phyloP scores from a whole-genome alignment of 345 rosid genomes.

The Garcia nutans region DNA sequence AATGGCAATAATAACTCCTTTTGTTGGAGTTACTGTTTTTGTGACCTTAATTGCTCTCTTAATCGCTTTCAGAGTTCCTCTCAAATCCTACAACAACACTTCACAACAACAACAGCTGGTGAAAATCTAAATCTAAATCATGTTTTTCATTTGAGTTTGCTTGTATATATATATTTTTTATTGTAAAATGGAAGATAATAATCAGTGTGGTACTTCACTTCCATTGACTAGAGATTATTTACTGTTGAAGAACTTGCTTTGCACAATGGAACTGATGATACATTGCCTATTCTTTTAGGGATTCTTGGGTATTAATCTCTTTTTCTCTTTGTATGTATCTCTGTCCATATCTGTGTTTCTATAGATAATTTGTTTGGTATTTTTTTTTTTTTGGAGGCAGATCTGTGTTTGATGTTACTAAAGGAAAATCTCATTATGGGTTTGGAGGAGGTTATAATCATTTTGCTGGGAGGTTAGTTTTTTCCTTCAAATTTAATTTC shows the following conservation, averaged over 20 bases:
- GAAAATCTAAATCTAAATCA: slow-evolving; percentile 1
- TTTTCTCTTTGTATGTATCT: neutral
- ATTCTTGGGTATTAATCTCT: slow-evolving; percentile 65
- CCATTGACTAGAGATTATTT: slow-evolving; percentile 52
- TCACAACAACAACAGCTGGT: slow-evolving; percentile 36
- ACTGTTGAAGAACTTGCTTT: slow-evolving; percentile 62
- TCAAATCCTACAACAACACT: slow-evolving; percentile 18
- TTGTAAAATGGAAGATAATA: neutral
- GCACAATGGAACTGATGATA: slow-evolving; percentile 77
- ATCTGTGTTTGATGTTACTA: slow-evolving; percentile 90
- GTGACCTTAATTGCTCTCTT: slow-evolving; percentile 47
- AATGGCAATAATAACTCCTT: slow-evolving; percentile 27
- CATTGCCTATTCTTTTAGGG: slow-evolving; percentile 69
- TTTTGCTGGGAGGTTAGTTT: slow-evolving; percentile 83
- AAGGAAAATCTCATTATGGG: slow-evolving; percentile 93
- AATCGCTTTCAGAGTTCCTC: slow-evolving; percentile 35
- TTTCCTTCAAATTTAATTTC: too few relatives aligned
- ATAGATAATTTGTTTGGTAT: neutral
- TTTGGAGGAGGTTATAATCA: slow-evolving; percentile 86
- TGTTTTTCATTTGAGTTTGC: neutral
- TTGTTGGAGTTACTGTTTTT: slow-evolving; percentile 38
- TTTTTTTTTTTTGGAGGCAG: slow-evolving; percentile 36
- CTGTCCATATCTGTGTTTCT: neutral
- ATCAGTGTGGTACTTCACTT: neutral
- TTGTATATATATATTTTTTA: neutral